Base-by-base conservation (phyloP, 2,329 filamentous ascomycete genomes). In the Plenodomus lindquistii region DNA sequence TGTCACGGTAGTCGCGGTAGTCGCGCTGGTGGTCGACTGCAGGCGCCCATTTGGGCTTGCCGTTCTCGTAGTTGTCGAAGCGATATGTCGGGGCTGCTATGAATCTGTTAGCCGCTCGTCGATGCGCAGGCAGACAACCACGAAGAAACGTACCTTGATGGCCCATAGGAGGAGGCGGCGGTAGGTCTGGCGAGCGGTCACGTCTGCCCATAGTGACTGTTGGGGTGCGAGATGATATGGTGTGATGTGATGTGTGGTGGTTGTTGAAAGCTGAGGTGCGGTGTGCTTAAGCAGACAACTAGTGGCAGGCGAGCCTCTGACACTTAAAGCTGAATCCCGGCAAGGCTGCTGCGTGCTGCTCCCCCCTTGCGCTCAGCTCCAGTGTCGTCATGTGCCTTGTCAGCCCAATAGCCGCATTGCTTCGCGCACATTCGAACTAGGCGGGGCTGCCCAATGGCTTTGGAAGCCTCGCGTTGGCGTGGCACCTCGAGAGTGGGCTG, bases 41-140 rank as follows among this genome's bases (percentile, higher is more conserved):
- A 8, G 61, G 61, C 17, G 59, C 53, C 61, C 61, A 64, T 51
- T 55, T 59, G 5, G 61, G 56, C 44, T 63, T 64, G 40, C 61
- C 61, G 53, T 63, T 60, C 46, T 64, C 61, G 54, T 64, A 64
- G 47, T 57, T 60, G 22, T 64, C 59, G 42, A 64, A 64, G 53
- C 53, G 58, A 46, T 64, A 64, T 17, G 57, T 60, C 40, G 59
- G 54, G 19, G 60, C 56, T 35, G 58, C 57, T 55, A 42, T 9
- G 18, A 20, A 36, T 54, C 29, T 52, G 48, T 42, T 40, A 31
- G 16, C 18, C 11, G 16, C 13, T 3, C 37, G 15, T 18, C 20
- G 17, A 4, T 22, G 21, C 1, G n/a, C 3, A 39, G 5, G 31
- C 19, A 1, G 11, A 7, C 15, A 21, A 10, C 18, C 42, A 50